These are phyloP conservation scores for Przewalskia tangutica DNA, from an alignment of 257 asterid species.

Conservation along the genomic window DNA sequence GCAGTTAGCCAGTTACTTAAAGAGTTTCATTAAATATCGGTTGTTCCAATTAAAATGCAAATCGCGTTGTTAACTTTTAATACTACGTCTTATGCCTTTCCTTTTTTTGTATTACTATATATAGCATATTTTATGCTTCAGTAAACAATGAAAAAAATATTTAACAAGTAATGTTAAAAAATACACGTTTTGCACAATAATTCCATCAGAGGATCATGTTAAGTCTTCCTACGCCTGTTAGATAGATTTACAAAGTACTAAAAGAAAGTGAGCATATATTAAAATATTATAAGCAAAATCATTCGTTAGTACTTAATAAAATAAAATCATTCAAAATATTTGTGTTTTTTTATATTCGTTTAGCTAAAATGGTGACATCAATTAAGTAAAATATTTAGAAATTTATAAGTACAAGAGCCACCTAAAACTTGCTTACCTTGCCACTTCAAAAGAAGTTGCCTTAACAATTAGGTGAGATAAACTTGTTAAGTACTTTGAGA, in stretches of 20 bases:
- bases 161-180: too few species aligned
- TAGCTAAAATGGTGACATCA: not conserved
- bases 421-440: not conserved
- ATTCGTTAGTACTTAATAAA: too few species aligned
- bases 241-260: not conserved
- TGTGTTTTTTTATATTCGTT: too few species aligned
- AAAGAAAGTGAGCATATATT: not conserved
- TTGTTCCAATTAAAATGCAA: too few species aligned
- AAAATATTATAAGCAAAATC: not conserved
- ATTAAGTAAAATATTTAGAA: too few species aligned
- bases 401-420: not conserved
- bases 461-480: not conserved
- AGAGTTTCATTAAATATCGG: not conserved
- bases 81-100: too few species aligned
- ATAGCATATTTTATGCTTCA: too few species aligned
- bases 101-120: too few species aligned
- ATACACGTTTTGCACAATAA: too few species aligned
- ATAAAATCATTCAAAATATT: not conserved
- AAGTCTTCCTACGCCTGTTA: too few species aligned
- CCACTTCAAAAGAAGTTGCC: not conserved
- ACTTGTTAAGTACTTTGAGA: not conserved
- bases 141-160: too few species aligned
- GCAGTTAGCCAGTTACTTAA: not conserved
- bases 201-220: not conserved
- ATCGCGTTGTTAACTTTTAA: too few species aligned